Evolutionary conservation across 805 yeast genomes (phyloP), one percentile per base, ranked within the genome.

Genomic region (Torulaspora delbrueckii): DNA sequence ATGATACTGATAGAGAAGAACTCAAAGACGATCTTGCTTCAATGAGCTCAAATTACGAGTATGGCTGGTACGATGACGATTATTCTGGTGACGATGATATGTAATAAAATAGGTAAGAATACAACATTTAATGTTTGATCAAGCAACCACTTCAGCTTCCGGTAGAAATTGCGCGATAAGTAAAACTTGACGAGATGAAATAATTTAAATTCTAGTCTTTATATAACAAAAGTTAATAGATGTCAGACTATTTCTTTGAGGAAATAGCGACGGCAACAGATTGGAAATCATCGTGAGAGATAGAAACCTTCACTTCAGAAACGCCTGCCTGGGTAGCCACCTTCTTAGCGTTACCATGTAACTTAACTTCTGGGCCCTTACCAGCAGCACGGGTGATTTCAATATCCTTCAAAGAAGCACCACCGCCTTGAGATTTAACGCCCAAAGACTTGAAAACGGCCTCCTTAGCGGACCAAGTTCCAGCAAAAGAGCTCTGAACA

Each of bases 391-490:
- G 83, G 24, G 73, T 58, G 59, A 93, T 86, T 72, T 91, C 98
- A 69, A 93, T 95, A 50, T 88, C 96, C 65, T 77, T 79, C 72
- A 93, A 77, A 27, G 95, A 75, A 31, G 99, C 98, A 51, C 98
- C 99, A 12, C 91, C 96, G 49, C 99, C 99, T 64, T 82, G 79
- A 38, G 95, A 81, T 62, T 78, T 77, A 52, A 87, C 95, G 51
- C 93, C 90, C 62, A 93, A 75, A 14, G 96, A 86, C 74, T 93
- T 93, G 82, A 93, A 93, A 28, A 90, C 97, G 35, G 99, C 99
- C 73, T 93, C 99, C 72, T 93, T 93, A 37, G 99, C 99, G 25
- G 96, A 87, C 99, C 99, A 93, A 36, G 95, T 85, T 39, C 99
- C 99, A 23, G 99, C 89, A 69, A 78, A 93, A 3, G 97, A 87